A percentile compares a stretch with the other conserved stretches of the same genome.
These are phyloP conservation scores for Mortierella sp. DNA, from an alignment of 371 early-diverging fungal genomes.

Conservation along the genomic window DNA sequence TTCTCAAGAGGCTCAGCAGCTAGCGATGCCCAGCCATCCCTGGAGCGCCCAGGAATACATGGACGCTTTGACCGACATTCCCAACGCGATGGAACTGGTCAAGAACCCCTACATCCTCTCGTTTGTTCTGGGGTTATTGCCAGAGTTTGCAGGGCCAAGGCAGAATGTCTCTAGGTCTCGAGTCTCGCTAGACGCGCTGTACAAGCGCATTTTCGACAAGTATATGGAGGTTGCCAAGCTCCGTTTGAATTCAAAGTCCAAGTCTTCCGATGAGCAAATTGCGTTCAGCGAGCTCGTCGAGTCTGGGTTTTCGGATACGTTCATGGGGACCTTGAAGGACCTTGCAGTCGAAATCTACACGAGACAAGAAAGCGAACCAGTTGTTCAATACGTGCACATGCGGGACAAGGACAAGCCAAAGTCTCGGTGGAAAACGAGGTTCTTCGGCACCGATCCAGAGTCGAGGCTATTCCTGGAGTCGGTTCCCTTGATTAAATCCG, in stretches of 20 bases:
- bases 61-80: background rate
- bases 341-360: background rate
- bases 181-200: background rate
- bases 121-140: background rate
- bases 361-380: background rate
- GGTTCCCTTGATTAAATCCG: background rate
- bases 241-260: background rate
- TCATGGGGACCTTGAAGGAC: background rate
- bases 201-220: background rate
- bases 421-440: background rate
- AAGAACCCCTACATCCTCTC: conserved; percentile 4
- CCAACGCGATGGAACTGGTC: background rate
- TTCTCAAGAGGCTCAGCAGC: background rate
- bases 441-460: background rate
- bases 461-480: background rate
- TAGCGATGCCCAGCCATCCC: background rate
- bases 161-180: background rate
- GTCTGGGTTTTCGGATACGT: background rate
- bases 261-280: background rate
- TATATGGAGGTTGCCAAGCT: background rate
- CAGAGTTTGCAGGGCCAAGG: background rate
- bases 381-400: background rate
- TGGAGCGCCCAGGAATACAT: background rate
- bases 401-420: background rate
- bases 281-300: background rate